These are phyloP conservation scores for Rhododendron ovatum DNA, from an alignment of 148 eudicot genomes.

Conservation along the genomic window DNA sequence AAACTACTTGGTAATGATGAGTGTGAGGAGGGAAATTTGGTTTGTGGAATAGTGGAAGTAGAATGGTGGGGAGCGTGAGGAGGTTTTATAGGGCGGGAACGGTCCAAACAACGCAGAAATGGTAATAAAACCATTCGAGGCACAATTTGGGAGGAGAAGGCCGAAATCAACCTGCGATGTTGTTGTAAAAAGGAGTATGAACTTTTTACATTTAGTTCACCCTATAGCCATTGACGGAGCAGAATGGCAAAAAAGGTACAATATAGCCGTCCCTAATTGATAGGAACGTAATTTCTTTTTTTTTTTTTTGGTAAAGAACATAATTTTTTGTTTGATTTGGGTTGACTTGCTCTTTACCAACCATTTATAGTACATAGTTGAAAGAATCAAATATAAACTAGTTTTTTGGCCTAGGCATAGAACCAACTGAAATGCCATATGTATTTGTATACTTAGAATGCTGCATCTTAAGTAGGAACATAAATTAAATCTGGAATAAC, in stretches of 20 bases:
- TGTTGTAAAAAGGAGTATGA: background rate
- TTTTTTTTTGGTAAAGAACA: too few relatives aligned
- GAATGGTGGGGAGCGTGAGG: too few relatives aligned
- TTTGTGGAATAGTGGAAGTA: too few relatives aligned
- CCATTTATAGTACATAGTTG: background rate
- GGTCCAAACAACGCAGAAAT: too few relatives aligned
- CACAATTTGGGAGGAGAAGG: too few relatives aligned
- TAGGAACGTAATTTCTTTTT: background rate
- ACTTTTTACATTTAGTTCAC: background rate
- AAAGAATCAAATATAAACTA: background rate
- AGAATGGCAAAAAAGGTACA: background rate
- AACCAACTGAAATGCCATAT: background rate
- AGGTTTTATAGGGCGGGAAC: too few relatives aligned
- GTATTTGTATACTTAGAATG: background rate
- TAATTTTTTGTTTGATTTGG: background rate
- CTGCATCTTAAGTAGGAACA: background rate
- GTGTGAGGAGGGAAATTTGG: too few relatives aligned
- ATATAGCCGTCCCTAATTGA: background rate
- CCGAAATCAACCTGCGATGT: too few relatives aligned
- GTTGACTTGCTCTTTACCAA: background rate
- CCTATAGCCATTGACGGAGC: background rate
- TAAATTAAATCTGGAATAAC: background rate
- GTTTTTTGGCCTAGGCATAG: background rate
- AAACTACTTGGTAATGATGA: background rate
- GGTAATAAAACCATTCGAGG: too few relatives aligned